These are phyloP conservation scores for Penicilliopsis zonata DNA, from an alignment of 495 filamentous ascomycete species.

Conservation along the genomic window DNA sequence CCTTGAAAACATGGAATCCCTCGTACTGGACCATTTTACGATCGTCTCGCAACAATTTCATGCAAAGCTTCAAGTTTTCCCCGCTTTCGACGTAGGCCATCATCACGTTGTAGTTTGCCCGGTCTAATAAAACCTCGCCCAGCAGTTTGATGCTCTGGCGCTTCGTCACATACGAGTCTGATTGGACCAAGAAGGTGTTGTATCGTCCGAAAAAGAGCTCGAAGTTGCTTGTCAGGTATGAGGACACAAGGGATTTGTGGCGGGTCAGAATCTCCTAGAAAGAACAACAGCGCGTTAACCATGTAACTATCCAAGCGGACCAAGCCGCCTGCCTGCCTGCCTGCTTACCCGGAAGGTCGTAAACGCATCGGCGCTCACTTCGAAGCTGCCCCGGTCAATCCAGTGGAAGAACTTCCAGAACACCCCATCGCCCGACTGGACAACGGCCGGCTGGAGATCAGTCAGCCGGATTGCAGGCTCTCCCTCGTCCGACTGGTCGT, in stretches of 20 bases:
- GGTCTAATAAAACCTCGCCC: conserved; percentile 86
- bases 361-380: conserved; percentile 94
- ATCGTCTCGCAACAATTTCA: conserved; percentile 91
- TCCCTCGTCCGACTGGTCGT: conserved; percentile 68
- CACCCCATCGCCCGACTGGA: conserved; percentile 62
- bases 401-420: conserved; percentile 99
- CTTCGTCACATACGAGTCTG: conserved; percentile 95
- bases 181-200: conserved; percentile 78
- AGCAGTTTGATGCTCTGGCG: conserved; percentile 95
- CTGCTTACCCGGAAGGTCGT: conserved; percentile 78
- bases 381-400: conserved; percentile 91
- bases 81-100: conserved; percentile 89
- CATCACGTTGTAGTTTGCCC: conserved; percentile 97
- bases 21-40: conserved; percentile 99
- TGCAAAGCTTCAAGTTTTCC: conserved; percentile 92
- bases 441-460: conserved; percentile 52
- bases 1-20: conserved; percentile 98
- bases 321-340: background rate
- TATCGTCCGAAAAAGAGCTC: conserved; percentile 84
- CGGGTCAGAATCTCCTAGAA: conserved; percentile 80
- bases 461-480: conserved; percentile 40
- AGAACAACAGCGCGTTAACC: too few species aligned
- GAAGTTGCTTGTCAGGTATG: conserved; percentile 79
- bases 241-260: conserved; percentile 79
- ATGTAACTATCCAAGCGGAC: background rate